Base-by-base conservation (phyloP, 305 asterid genomes). In the Stenogyne calaminthoides region DNA sequence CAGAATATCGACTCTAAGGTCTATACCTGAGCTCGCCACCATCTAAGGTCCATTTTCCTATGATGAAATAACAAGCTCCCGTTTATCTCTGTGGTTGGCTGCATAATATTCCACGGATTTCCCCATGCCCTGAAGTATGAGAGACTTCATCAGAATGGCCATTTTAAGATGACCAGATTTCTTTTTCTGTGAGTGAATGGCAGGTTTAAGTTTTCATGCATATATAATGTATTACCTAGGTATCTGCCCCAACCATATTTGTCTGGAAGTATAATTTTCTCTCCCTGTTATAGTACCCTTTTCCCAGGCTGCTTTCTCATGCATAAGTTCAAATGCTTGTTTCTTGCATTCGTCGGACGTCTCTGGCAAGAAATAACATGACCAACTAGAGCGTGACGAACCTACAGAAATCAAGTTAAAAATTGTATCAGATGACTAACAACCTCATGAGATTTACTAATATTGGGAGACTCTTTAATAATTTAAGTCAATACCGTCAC, bases 11-110 rank as follows among this genome's bases (percentile, higher is more conserved):
- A 55, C 20, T 18, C 11, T 52, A 52, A 58, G 32, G 22, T 18
- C 54, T 44, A 20, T 62, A 91, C 98, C 95, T 94, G 97, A 71
- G 98, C 98, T 64, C 98, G 85, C 99, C 99, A 95, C 99, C 99
- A 95, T 74, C 99, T 88, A 51, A 86, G 91, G 62, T 95, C 98
- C 98, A 92, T 95, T 88, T 95, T 95, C 20, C 89, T 95, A 71
- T 95, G 99, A 76, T 75, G 87, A 75, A 85, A 75, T 36, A 90
- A 66, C 78, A 92, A 82, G 78, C 88, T 92, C 72, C 99, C 99
- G 18, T 92, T 90, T 73, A 95, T 81, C 85, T 87, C 96, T 6
- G 99, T 95, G 15, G 98, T 95, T 49, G 99, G 98, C 85, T 92
- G 99, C 87, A 95, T 73, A 70, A 83, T 82, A 72, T 85, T 87